Evolutionary conservation across 2,329 filamentous ascomycete genomes (phyloP), one percentile per base, ranked within the genome.

Genomic region (Diaporthe nobilis): DNA sequence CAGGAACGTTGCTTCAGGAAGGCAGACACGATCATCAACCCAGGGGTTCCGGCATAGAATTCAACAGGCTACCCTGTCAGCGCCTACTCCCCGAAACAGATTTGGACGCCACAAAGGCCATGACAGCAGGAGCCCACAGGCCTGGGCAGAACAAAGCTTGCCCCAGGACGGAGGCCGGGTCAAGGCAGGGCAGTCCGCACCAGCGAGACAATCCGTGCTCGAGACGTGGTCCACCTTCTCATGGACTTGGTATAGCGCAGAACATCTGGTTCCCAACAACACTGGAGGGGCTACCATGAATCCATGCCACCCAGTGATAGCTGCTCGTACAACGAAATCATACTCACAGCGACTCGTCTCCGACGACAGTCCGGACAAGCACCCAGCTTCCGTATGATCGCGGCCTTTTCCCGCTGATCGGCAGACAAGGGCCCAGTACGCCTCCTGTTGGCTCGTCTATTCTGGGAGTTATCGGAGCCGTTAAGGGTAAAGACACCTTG

Each of bases 391-490:
- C 90, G 84, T 77, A 92, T 91, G 75, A 92, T 81, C 61, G 90
- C 90, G 63, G 90, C 90, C 81, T 89, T 89, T 79, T 91, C 89
- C 81, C 90, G 87, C 79, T 91, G 90, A 77, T 89, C 85, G 72
- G 89, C 87, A 44, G 89, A 90, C 77, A 92, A 84, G 77, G 90
- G 90, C 57, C 90, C 90, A 77, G 90, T 91, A 74, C 90, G 88
- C 82, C 90, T 87, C 80, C 90, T 88, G 81, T 88, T 91, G 77
- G 89, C 85, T 79, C 89, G 88, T 79, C 88, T 88, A 81, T 85
- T 86, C 80, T 87, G 86, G 84, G 86, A 86, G 81, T 88, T 83
- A 82, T 90, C 88, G 82, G 86, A 84, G 77, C 88, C 89, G 82
- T 87, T 87, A 77, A 89, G 84, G 76, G 88, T 88, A 81, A 90